Evolutionary conservation across 106 monocot genomes (phyloP).

Genomic region (Alisma plantagoaquatica): DNA sequence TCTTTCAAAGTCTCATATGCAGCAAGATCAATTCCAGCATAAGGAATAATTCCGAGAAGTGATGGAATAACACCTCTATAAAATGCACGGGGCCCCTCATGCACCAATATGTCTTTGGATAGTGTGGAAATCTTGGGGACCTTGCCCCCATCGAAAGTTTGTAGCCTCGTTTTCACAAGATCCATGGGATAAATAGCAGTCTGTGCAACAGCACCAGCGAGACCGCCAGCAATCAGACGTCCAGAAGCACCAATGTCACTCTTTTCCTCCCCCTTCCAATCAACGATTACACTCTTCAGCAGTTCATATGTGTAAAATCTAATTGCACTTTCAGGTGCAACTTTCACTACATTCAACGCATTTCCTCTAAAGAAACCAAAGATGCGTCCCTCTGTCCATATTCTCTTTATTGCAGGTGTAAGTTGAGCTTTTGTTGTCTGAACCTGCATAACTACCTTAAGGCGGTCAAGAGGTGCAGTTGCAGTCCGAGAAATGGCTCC

Average conservation of each 20-base stretch:
- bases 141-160: conserved; percentile 50
- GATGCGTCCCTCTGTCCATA: conserved; percentile 64
- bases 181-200: conserved; percentile 94
- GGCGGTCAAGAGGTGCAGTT: conserved; percentile 87
- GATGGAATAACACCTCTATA: conserved; percentile 85
- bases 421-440: conserved; percentile 37
- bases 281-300: conserved; percentile 61
- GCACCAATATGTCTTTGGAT: conserved; percentile 71
- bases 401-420: conserved; percentile 62
- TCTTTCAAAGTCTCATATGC: conserved; percentile 95
- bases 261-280: conserved; percentile 48
- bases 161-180: conserved; percentile 82
- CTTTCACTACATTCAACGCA: conserved; percentile 89
- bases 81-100: conserved; percentile 89
- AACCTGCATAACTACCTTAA: conserved; percentile 86
- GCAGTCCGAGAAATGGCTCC: conserved; percentile 90
- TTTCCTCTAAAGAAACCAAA: conserved; percentile 79
- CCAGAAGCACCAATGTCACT: conserved; percentile 67
- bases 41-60: conserved; percentile 89
- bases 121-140: conserved; percentile 50
- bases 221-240: conserved; percentile 72
- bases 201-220: conserved; percentile 91
- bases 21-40: conserved; percentile 93
- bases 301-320: conserved; percentile 86
- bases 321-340: conserved; percentile 93